A percentile compares a stretch with the other conserved stretches of the same genome.
These are phyloP conservation scores for Schizosaccharomyces lindneri DNA, from an alignment of 805 yeast species.

Conservation along the genomic window DNA sequence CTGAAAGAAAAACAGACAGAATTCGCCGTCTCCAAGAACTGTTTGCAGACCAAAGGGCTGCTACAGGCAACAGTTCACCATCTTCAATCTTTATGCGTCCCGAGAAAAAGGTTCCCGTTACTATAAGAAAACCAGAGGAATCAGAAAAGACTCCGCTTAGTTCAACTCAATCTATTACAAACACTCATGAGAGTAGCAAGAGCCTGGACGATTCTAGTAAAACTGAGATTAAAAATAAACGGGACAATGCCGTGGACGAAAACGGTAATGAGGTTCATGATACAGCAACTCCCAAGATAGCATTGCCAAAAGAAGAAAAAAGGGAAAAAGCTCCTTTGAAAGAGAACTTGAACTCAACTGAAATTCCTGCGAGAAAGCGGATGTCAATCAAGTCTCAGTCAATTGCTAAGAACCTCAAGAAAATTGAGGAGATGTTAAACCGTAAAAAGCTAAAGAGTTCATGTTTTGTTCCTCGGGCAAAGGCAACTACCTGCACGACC, in stretches of 20 bases:
- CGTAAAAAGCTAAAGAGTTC: not conserved
- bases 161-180: not conserved
- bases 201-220: too few species aligned
- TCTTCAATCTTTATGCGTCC: not conserved
- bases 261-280: too few species aligned
- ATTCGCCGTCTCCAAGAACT: not conserved
- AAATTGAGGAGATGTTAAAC: not conserved
- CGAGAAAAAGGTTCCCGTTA: not conserved
- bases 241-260: too few species aligned
- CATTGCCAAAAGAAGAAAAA: too few species aligned
- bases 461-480: not conserved
- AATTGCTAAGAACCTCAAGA: not conserved
- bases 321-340: too few species aligned
- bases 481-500: not conserved
- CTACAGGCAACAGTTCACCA: not conserved
- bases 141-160: not conserved
- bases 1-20: constrained; percentile 4
- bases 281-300: too few species aligned
- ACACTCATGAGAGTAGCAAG: too few species aligned
- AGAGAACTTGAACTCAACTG: too few species aligned
- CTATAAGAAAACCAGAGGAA: not conserved
- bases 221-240: too few species aligned
- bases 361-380: not conserved
- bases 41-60: not conserved
- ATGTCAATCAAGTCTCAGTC: not conserved